phyloP scores from a whole-genome alignment of 371 early-diverging fungal genomes.

The Apophysomyces variabilis region DNA sequence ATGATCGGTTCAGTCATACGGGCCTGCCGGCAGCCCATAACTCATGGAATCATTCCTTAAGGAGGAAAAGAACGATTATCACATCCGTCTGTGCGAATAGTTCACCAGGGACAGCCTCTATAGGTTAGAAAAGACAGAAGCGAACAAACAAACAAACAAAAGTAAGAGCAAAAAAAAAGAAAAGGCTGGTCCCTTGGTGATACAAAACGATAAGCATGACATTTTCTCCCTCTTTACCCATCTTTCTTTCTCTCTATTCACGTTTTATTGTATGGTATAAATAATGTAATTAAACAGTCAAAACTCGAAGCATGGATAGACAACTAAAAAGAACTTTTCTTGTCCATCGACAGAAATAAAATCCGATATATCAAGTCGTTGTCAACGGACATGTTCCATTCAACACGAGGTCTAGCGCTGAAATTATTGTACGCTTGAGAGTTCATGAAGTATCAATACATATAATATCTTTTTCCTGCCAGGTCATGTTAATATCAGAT shows the following conservation, averaged over 20 bases:
- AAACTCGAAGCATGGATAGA: not conserved
- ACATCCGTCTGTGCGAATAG: not conserved
- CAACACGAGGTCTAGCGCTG: too few species aligned
- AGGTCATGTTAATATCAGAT: too few species aligned
- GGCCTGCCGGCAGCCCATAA: constrained; percentile 7
- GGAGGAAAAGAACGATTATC: not conserved
- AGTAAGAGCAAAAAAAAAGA: not conserved
- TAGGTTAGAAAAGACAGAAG: not conserved
- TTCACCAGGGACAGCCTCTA: not conserved
- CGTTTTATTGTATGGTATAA: not conserved
- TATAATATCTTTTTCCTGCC: too few species aligned
- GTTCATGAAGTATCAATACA: too few species aligned
- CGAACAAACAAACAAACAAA: too few species aligned
- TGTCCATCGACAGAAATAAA: too few species aligned
- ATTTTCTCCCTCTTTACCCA: not conserved
- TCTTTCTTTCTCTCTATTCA: not conserved
- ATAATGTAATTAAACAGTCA: not conserved
- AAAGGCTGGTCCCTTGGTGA: constrained; percentile 6
- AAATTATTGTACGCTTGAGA: too few species aligned
- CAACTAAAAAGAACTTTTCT: too few species aligned
- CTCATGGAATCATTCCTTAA: not conserved
- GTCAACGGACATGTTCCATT: too few species aligned
- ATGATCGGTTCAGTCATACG: constrained; percentile 15
- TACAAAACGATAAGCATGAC: not conserved
- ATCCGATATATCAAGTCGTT: too few species aligned